These are phyloP conservation scores for Gautieria morchelliformis DNA, from an alignment of 768 basidiomycete genomes.

Conservation along the genomic window DNA sequence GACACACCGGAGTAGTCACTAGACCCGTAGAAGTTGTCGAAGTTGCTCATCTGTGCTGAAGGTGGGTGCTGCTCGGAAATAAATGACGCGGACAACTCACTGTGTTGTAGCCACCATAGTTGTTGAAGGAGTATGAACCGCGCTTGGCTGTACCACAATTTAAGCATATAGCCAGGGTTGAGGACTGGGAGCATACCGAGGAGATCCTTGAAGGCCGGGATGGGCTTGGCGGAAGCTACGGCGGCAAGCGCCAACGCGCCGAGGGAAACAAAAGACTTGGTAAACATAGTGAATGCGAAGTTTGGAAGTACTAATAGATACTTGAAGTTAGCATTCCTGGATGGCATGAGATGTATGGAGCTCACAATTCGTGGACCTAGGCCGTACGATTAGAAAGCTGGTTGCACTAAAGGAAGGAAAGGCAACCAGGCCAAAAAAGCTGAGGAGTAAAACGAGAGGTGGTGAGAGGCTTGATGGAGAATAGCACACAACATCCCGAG, in stretches of 20 bases:
- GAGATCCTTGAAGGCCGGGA: background rate
- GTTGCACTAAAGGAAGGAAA: conserved; percentile 1
- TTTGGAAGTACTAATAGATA: background rate
- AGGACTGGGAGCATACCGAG: background rate
- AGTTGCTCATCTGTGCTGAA: background rate
- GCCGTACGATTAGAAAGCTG: conserved; percentile 6
- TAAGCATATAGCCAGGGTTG: background rate
- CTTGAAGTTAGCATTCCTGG: background rate
- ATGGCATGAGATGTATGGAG: background rate
- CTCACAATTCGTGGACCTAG: conserved; percentile 3
- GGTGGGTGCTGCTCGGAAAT: background rate
- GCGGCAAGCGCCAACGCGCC: conserved; percentile 2
- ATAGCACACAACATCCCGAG: background rate
- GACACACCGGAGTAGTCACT: conserved; percentile 2
- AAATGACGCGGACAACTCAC: background rate
- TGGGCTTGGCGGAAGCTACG: background rate
- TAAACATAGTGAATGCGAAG: background rate
- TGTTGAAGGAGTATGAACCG: conserved; percentile 1
- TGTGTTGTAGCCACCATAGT: background rate
- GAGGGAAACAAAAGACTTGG: background rate
- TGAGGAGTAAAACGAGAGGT: background rate
- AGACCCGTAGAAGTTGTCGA: conserved; percentile 9
- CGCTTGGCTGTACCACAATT: background rate
- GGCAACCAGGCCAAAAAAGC: conserved; percentile 1
- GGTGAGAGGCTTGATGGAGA: background rate